Base-by-base conservation (phyloP, 306 rosid species). In the Delonix regia region DNA sequence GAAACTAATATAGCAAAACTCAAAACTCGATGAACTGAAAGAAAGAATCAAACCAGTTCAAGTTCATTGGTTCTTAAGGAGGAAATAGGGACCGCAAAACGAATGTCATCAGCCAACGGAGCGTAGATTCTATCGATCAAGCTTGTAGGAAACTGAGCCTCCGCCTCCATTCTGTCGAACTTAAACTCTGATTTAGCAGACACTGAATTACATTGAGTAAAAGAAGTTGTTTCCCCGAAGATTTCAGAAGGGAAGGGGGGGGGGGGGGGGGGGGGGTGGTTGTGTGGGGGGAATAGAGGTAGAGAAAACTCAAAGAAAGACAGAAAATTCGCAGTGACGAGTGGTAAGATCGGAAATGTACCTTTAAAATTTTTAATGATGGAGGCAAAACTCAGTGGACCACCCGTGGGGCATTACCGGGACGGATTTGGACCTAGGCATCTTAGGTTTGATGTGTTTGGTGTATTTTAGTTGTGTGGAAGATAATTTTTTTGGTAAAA, bases 21-120 rank as follows among this genome's bases (percentile, higher is more conserved):
- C 30, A 25, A 28, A 78, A 41, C 66, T 27, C 28, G 57, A 66
- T 4, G 64, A 75, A 62, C 34, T 49, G 13, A 45, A 44, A 45
- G 57, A 18, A 52, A 36, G 82, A 71, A 13, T 62, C 63, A 1
- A 80, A 95, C 99, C 91, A 95, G 84, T 74, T 91, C 85, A 66
- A 86, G 82, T 86, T 95, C 99, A 24, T 59, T 85, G 61, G 94
- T 85, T 83, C 90, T 85, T 57, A 77, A 86, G 57, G 97, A 87
- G 63, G 97, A 82, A 64, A 86, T 11, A 39, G 98, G 99, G 4
- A 87, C 9, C 22, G 96, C 89, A 47, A 95, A 95, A 61, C 82
- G 96, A 22, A 92, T 64, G 82, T 87, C 91, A 64, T 85, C 76
- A 7, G 97, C 78, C 66, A 88, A 85, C 21, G 79, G 93, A 56